Evolutionary conservation across 805 yeast species (phyloP).

Genomic region (Debaryomyces hansenii): DNA sequence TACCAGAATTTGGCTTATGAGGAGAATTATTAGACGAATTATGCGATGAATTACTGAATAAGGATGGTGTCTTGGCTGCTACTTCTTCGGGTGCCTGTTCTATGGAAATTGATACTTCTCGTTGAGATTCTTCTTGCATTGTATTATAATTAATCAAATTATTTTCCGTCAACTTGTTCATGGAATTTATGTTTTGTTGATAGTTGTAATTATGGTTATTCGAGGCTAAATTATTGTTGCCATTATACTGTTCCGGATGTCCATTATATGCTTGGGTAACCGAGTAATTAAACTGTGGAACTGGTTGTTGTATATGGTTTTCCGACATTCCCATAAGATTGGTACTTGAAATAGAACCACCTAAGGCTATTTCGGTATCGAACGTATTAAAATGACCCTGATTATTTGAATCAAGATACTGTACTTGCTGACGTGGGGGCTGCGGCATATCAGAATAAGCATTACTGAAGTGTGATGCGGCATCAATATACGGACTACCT

Average conservation of each 20-base stretch:
- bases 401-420: conserved; percentile 6
- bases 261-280: conserved; percentile 9
- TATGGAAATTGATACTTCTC: conserved; percentile 17
- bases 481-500: conserved; percentile 37
- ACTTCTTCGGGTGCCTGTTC: conserved; percentile 40
- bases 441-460: conserved; percentile 12
- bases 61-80: conserved; percentile 52
- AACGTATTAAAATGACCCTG: conserved; percentile 15
- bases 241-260: conserved; percentile 4
- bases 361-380: conserved; percentile 37
- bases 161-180: conserved; percentile 13
- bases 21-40: conserved; percentile 28
- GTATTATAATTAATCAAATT: conserved; percentile 8
- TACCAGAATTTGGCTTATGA: neutral
- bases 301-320: conserved; percentile 1
- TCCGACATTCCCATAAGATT: conserved; percentile 21
- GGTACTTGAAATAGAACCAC: conserved; percentile 38
- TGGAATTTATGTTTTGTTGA: conserved; percentile 9
- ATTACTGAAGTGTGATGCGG: conserved; percentile 30
- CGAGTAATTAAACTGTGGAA: conserved; percentile 12
- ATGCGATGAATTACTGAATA: conserved; percentile 52
- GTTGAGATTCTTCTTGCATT: conserved; percentile 3
- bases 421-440: neutral
- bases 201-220: conserved; percentile 11
- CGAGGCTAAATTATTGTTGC: conserved; percentile 10